phyloP scores from a whole-genome alignment of 1,284 basidiomycete genomes.

The Anthracocystis setariae region DNA sequence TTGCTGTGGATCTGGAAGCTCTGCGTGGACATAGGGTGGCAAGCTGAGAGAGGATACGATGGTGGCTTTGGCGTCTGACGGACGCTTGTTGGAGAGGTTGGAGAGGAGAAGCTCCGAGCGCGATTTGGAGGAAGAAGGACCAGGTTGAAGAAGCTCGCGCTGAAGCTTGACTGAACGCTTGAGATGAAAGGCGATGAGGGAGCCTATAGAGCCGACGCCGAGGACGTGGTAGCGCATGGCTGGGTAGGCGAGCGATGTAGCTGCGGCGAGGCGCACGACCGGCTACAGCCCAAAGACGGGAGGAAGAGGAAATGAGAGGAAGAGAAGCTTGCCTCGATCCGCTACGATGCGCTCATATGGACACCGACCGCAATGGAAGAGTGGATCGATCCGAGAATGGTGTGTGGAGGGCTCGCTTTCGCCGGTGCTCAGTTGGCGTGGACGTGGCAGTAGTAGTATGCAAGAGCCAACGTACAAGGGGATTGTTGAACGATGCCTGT shows the following conservation, averaged over 20 bases:
- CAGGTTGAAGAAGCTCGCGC: conserved; percentile 32
- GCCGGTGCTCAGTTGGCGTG: too few species aligned
- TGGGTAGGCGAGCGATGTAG: not conserved
- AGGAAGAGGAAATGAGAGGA: not conserved
- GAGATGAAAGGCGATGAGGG: conserved; percentile 63
- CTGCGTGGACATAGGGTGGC: conserved; percentile 40
- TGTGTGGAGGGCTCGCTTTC: not conserved
- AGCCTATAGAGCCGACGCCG: conserved; percentile 64
- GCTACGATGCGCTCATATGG: conserved; percentile 10
- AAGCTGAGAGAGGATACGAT: conserved; percentile 47
- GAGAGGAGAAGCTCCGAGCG: conserved; percentile 35
- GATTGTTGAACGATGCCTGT: too few species aligned
- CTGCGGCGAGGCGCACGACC: not conserved
- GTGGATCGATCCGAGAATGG: too few species aligned
- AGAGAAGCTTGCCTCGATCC: not conserved
- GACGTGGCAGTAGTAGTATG: too few species aligned
- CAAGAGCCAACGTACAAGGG: too few species aligned
- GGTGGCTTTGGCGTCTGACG: conserved; percentile 13
- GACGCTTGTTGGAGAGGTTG: conserved; percentile 43
- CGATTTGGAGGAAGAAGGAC: conserved; percentile 28
- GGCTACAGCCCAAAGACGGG: not conserved
- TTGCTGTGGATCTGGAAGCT: conserved; percentile 39
- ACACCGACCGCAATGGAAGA: too few species aligned
- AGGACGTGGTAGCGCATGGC: conserved; percentile 65
- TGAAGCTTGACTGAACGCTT: conserved; percentile 49